Evolutionary conservation across 176 grass and related monocot species (phyloP).

Genomic region (Aechmea fasciata): DNA sequence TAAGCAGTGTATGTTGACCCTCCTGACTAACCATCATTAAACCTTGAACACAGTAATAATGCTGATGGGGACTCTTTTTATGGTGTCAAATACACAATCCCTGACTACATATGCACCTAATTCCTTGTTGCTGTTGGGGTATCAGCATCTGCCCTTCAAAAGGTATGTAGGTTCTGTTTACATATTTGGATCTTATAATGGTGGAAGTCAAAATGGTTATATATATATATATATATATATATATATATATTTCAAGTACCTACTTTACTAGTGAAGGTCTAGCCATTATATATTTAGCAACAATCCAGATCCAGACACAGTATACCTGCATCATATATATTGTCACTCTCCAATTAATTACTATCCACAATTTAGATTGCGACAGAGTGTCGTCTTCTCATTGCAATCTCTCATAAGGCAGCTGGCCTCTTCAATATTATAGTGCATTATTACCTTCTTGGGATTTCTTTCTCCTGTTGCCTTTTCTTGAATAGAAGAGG

Average conservation of each 20-base stretch:
- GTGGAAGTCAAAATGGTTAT: background rate
- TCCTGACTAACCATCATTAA: constrained; percentile 6
- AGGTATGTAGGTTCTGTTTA: constrained; percentile 40
- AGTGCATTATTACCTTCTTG: background rate
- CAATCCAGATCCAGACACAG: too few relatives aligned
- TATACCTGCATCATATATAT: too few relatives aligned
- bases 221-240: too few relatives aligned
- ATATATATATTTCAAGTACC: too few relatives aligned
- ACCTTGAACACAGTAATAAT: constrained; percentile 54
- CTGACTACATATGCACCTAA: constrained; percentile 84
- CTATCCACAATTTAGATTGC: too few relatives aligned
- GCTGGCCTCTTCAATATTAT: too few relatives aligned
- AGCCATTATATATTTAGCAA: too few relatives aligned
- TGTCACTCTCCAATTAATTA: too few relatives aligned
- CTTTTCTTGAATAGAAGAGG: background rate
- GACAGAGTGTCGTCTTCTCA: background rate
- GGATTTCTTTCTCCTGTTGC: background rate
- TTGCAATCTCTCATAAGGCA: background rate
- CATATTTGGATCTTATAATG: background rate
- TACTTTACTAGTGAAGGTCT: too few relatives aligned
- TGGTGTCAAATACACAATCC: constrained; percentile 92
- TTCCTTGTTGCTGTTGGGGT: constrained; percentile 94
- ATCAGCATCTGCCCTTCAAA: constrained; percentile 84
- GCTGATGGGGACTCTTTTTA: constrained; percentile 91
- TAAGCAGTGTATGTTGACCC: background rate